phyloP scores from a whole-genome alignment of 2,329 filamentous ascomycete species.

The Dichotomopilus funicola region DNA sequence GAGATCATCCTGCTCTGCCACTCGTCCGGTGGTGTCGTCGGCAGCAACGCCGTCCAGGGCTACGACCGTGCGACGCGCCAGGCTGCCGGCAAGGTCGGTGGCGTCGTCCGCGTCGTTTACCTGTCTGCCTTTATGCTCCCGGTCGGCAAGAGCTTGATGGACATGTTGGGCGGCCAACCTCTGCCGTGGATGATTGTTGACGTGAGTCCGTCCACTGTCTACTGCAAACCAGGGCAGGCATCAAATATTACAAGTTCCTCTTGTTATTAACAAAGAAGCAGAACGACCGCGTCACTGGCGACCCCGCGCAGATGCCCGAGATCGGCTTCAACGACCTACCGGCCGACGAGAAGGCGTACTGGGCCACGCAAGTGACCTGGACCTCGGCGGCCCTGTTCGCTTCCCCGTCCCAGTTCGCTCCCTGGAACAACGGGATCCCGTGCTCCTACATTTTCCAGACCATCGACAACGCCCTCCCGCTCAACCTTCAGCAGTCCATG shows the following conservation, averaged over 20 bases:
- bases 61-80: constrained; percentile 30
- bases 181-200: constrained; percentile 9
- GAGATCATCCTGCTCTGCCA: constrained; percentile 38
- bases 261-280: not conserved
- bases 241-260: not conserved
- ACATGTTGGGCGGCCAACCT: not conserved
- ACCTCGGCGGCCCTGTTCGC: constrained; percentile 6
- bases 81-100: constrained; percentile 30
- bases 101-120: constrained; percentile 34
- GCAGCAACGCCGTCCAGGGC: constrained; percentile 32
- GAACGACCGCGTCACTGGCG: constrained; percentile 6
- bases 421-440: constrained; percentile 10
- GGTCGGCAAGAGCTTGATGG: constrained; percentile 10
- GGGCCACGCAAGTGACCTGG: constrained; percentile 5
- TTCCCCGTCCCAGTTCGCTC: not conserved
- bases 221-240: not conserved
- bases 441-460: constrained; percentile 7
- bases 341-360: not conserved
- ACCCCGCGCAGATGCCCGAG: constrained; percentile 5
- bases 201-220: not conserved
- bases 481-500: constrained; percentile 4
- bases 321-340: constrained; percentile 10
- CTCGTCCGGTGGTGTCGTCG: constrained; percentile 39
- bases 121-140: constrained; percentile 30
- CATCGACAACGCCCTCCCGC: constrained; percentile 6